Evolutionary conservation across 345 rosid genomes (phyloP).

Genomic region (Physaria fendleri): DNA sequence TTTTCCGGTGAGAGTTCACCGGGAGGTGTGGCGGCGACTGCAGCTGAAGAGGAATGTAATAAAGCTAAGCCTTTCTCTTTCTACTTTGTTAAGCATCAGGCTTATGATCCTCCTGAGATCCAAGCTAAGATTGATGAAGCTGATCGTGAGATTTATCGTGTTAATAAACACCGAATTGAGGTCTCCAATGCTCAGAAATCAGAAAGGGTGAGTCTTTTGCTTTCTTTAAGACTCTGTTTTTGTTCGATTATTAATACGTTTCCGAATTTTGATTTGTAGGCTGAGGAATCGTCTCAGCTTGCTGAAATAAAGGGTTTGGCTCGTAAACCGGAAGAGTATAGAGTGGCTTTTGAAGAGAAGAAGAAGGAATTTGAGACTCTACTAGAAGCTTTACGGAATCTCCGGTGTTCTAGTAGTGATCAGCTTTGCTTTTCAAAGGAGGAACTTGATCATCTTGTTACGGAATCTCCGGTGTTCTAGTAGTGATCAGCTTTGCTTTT

Average conservation of each 20-base stretch:
- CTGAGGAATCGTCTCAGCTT: constrained; percentile 39
- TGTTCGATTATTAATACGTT: neutral
- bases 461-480: no score
- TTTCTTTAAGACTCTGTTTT: neutral
- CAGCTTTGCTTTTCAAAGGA: constrained; percentile 66
- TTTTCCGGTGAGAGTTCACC: constrained; percentile 46
- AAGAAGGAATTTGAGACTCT: constrained; percentile 64
- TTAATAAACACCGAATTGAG: constrained; percentile 41
- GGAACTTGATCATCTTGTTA: constrained; percentile 83
- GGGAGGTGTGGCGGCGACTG: no score
- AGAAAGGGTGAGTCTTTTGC: constrained; percentile 45
- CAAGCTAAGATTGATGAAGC: constrained; percentile 52
- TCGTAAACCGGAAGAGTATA: constrained; percentile 35
- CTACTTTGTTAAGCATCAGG: constrained; percentile 47
- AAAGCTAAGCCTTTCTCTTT: constrained; percentile 44
- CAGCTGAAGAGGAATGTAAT: constrained; percentile 55
- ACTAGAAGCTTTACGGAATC: constrained; percentile 63
- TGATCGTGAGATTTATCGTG: constrained; percentile 52
- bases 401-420: constrained; percentile 33
- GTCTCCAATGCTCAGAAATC: constrained; percentile 35
- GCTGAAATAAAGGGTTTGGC: constrained; percentile 30
- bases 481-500: no score
- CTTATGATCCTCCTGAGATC: constrained; percentile 54
- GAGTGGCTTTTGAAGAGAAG: constrained; percentile 46
- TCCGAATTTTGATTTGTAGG: constrained; percentile 14